Percentiles rank a stretch among this genome's conserved stretches.
phyloP scores from a whole-genome alignment of 345 rosid genomes.

The Isatis tinctoria region DNA sequence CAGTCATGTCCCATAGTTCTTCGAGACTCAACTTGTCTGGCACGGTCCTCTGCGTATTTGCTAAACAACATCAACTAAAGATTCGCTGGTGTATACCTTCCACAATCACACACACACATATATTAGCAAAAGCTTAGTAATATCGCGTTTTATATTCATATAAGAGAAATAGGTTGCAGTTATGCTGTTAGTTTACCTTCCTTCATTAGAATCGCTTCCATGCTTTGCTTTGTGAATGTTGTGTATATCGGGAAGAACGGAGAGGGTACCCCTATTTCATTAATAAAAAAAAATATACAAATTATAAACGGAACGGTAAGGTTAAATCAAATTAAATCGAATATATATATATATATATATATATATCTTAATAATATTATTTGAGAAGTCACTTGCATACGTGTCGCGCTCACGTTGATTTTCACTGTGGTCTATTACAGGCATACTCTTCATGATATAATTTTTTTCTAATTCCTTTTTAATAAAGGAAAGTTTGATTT shows the following conservation, averaged over 20 bases:
- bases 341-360: no score
- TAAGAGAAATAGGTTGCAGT: not conserved
- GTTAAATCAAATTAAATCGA: no score
- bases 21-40: slow-evolving; percentile 54
- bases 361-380: no score
- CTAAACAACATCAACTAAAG: slow-evolving; percentile 70
- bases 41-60: slow-evolving; percentile 60
- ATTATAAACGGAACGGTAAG: no score
- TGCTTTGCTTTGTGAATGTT: slow-evolving; percentile 80
- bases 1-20: slow-evolving; percentile 81
- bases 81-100: slow-evolving; percentile 54
- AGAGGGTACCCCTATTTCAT: slow-evolving; percentile 60
- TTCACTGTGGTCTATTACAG: no score
- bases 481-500: no score
- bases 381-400: no score
- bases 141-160: not conserved
- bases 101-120: not conserved
- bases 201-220: slow-evolving; percentile 74
- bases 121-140: not conserved
- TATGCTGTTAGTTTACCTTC: slow-evolving; percentile 39
- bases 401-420: no score
- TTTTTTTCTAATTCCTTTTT: no score
- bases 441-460: no score
- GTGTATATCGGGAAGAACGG: slow-evolving; percentile 61
- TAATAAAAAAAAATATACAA: no score